Conservation (phyloP, 177 flowering plant species). For the Telopea speciosissima region DNA sequence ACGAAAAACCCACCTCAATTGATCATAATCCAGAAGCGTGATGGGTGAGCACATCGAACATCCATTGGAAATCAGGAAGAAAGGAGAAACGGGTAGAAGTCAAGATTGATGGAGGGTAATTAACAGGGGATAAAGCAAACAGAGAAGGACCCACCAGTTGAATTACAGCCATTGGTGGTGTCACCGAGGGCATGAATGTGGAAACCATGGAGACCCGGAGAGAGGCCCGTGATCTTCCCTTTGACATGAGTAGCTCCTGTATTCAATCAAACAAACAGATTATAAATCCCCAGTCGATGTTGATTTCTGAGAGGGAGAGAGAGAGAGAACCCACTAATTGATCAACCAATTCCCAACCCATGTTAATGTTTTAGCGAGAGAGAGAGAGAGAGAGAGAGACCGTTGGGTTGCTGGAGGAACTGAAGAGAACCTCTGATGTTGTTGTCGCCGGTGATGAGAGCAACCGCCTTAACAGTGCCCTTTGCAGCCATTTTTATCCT, state of each 20-base stretch:
- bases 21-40: background rate
- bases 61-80: background rate
- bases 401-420: constrained; percentile 47
- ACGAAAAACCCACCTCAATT: background rate
- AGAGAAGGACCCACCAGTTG: constrained; percentile 48
- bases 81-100: background rate
- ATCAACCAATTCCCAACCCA: background rate
- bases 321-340: background rate
- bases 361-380: background rate
- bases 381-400: constrained; percentile 19
- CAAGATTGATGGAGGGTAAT: background rate
- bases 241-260: constrained; percentile 63
- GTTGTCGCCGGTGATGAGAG: constrained; percentile 53
- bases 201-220: constrained; percentile 84
- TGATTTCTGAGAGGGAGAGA: too few species aligned
- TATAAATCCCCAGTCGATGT: too few species aligned
- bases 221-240: constrained; percentile 64
- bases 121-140: background rate
- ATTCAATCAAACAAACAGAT: too few species aligned
- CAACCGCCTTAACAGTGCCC: constrained; percentile 54
- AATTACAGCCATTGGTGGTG: constrained; percentile 89
- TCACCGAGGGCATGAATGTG: constrained; percentile 93
- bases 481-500: constrained; percentile 10
- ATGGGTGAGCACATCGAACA: background rate
- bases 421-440: constrained; percentile 60